Evolutionary conservation across 345 rosid species (phyloP).

Genomic region (Crucihimalaya himalaica): DNA sequence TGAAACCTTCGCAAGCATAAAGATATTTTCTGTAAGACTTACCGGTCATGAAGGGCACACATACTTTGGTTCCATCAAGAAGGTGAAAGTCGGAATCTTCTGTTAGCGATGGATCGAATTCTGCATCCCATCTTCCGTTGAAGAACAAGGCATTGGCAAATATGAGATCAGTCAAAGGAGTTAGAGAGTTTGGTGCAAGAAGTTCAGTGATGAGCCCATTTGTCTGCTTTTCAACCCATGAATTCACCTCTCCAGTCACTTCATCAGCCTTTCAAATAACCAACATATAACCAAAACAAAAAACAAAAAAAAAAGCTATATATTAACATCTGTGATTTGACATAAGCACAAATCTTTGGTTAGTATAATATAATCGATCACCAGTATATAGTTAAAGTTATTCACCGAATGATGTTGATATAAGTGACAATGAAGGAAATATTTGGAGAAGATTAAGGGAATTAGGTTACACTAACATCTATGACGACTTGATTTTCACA

Average conservation of each 20-base stretch:
- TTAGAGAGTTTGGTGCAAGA: background rate
- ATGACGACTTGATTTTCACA: background rate
- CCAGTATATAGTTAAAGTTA: background rate
- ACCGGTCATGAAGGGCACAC: slow-evolving; percentile 35
- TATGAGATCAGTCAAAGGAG: slow-evolving; percentile 18
- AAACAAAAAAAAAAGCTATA: too few species aligned
- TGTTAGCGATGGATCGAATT: slow-evolving; percentile 11
- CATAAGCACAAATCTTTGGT: background rate
- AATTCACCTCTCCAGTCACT: slow-evolving; percentile 55
- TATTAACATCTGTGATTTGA: background rate
- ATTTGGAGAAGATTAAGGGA: background rate
- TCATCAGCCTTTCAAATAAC: slow-evolving; percentile 51
- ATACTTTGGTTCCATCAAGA: slow-evolving; percentile 27
- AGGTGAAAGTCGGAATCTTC: slow-evolving; percentile 23
- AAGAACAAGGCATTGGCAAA: slow-evolving; percentile 31
- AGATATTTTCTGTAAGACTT: too few species aligned
- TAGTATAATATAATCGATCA: too few species aligned
- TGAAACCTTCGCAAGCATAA: slow-evolving; percentile 28
- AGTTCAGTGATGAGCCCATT: slow-evolving; percentile 33
- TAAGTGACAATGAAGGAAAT: background rate
- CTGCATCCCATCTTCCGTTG: slow-evolving; percentile 10
- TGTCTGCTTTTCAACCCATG: slow-evolving; percentile 57
- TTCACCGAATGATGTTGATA: background rate
- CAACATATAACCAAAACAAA: background rate
- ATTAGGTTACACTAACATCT: background rate